Percentiles rank a stretch among this genome's conserved stretches.
phyloP scores from a whole-genome alignment of 306 rosid species.

The Astragalus membranaceus region DNA sequence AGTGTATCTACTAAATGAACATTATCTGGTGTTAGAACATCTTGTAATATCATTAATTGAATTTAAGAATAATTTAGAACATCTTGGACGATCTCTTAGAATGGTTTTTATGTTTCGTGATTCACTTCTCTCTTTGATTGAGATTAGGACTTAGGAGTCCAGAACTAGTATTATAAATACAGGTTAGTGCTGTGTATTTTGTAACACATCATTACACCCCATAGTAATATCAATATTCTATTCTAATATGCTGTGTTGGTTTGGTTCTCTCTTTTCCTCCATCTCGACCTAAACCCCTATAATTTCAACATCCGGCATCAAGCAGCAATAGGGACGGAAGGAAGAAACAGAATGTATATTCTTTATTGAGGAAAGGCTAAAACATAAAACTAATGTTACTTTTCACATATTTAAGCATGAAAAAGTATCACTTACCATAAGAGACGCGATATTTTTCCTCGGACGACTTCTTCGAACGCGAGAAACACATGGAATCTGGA shows the following conservation, averaged over 20 bases:
- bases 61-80: background rate
- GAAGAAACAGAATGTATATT: conserved; percentile 7
- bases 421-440: conserved; percentile 57
- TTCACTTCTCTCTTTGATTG: background rate
- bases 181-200: background rate
- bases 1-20: background rate
- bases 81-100: background rate
- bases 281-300: background rate
- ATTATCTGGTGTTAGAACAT: conserved; percentile 1
- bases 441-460: conserved; percentile 64
- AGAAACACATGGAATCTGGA: conserved; percentile 79
- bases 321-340: conserved; percentile 8
- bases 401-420: background rate
- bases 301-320: conserved; percentile 1
- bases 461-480: conserved; percentile 94
- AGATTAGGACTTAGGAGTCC: background rate
- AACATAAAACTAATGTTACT: background rate
- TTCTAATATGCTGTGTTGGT: background rate
- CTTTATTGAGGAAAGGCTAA: background rate
- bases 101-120: background rate
- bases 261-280: background rate
- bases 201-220: background rate
- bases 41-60: background rate
- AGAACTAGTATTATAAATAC: background rate
- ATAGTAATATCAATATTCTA: background rate